Percentiles rank a stretch among this genome's conserved stretches.
phyloP scores from a whole-genome alignment of 2,329 filamentous ascomycete genomes.

The Aureobasidium sp. region DNA sequence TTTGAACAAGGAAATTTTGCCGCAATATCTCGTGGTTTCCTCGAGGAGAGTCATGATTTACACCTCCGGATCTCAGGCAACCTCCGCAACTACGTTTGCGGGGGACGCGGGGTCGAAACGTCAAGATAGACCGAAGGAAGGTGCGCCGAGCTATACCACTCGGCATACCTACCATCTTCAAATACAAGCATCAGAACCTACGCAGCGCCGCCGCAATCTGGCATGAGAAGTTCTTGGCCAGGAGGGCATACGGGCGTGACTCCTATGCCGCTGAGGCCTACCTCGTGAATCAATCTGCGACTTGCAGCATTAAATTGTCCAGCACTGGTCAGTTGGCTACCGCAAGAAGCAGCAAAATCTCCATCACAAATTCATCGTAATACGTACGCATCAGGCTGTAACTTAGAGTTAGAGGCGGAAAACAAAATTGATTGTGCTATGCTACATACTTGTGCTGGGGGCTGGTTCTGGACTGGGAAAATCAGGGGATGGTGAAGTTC shows the following conservation, averaged over 20 bases:
- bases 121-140: neutral
- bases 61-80: neutral
- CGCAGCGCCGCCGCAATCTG: too few relatives aligned
- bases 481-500: neutral
- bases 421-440: neutral
- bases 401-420: too few relatives aligned
- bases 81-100: neutral
- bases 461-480: neutral
- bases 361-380: too few relatives aligned
- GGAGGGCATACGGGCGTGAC: too few relatives aligned
- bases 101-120: slow-evolving; percentile 4
- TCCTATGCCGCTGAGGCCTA: too few relatives aligned
- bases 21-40: neutral
- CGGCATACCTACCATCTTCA: neutral
- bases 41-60: neutral
- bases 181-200: neutral
- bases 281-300: too few relatives aligned
- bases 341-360: too few relatives aligned
- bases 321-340: too few relatives aligned
- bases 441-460: neutral
- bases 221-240: too few relatives aligned
- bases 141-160: slow-evolving; percentile 12
- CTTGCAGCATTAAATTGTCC: too few relatives aligned
- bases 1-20: neutral
- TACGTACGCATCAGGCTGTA: too few relatives aligned